phyloP scores from a whole-genome alignment of 2,329 filamentous ascomycete species.

The Botrytis fragariae region DNA sequence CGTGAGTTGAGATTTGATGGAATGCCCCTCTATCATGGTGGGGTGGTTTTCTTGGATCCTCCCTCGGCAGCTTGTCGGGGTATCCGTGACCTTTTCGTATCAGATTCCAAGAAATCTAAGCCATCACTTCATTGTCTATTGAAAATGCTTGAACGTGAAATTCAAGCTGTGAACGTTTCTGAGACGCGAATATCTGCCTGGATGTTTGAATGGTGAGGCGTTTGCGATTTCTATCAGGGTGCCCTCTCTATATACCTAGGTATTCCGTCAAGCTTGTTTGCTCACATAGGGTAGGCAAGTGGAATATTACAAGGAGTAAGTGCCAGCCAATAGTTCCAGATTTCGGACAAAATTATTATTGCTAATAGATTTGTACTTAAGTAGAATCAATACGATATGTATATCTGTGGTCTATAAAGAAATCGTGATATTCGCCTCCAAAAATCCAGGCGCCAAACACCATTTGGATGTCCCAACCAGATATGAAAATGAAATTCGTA shows the following conservation, averaged over 20 bases:
- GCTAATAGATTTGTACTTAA: background rate
- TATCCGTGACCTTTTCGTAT: conserved; percentile 13
- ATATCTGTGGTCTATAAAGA: background rate
- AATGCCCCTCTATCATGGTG: conserved; percentile 32
- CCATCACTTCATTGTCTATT: background rate
- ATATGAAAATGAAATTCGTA: conserved; percentile 14
- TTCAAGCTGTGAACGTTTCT: background rate
- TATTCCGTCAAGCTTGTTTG: background rate
- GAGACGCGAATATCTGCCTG: background rate
- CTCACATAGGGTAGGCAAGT: background rate
- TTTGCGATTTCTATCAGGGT: background rate
- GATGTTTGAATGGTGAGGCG: background rate
- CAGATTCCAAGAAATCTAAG: background rate
- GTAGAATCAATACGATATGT: background rate
- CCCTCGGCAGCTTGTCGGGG: conserved; percentile 14
- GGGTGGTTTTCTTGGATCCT: conserved; percentile 22
- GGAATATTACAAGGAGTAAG: background rate
- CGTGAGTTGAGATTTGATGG: conserved; percentile 23
- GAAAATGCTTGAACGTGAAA: background rate
- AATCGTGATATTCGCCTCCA: background rate
- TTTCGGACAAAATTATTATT: background rate
- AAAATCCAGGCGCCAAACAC: conserved; percentile 3
- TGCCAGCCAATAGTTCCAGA: background rate
- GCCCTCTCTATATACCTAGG: background rate
- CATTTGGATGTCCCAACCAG: conserved; percentile 10